These are phyloP conservation scores for Paecilomyces niveus DNA, from an alignment of 2,329 filamentous ascomycete genomes.

Conservation along the genomic window DNA sequence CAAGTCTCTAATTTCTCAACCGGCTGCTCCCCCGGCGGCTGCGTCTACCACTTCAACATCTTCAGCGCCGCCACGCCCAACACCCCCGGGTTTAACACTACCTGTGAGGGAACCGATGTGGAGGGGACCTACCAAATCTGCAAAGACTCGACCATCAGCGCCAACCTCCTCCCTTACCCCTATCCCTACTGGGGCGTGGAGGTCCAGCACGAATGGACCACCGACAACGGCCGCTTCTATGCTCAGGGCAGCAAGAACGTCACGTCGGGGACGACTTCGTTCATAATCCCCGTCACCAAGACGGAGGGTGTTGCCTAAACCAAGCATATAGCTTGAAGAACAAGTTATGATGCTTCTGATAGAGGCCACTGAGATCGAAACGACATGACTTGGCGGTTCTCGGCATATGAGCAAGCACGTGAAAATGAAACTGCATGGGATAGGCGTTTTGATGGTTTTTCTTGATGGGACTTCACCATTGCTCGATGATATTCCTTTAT, in stretches of 20 bases:
- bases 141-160: conserved; percentile 10
- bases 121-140: conserved; percentile 16
- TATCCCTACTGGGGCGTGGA: conserved; percentile 5
- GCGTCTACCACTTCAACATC: conserved; percentile 27
- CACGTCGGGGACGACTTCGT: neutral
- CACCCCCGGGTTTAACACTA: conserved; percentile 28
- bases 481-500: neutral
- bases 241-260: conserved; percentile 5
- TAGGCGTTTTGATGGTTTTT: neutral
- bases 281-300: conserved; percentile 4
- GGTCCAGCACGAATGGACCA: conserved; percentile 6
- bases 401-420: neutral
- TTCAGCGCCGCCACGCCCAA: conserved; percentile 15
- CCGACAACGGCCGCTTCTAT: neutral
- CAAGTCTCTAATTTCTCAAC: conserved; percentile 22
- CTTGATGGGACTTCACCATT: neutral
- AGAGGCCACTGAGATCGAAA: neutral
- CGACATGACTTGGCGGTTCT: neutral
- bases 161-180: conserved; percentile 4
- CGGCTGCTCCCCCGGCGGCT: conserved; percentile 26
- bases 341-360: neutral
- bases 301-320: neutral
- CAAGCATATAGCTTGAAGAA: neutral
- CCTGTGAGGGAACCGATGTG: conserved; percentile 21
- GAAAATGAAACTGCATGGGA: neutral